Evolutionary conservation across 805 yeast species (phyloP), one percentile per base, ranked within the genome.

Genomic region (Pichia thaimueangensis): DNA sequence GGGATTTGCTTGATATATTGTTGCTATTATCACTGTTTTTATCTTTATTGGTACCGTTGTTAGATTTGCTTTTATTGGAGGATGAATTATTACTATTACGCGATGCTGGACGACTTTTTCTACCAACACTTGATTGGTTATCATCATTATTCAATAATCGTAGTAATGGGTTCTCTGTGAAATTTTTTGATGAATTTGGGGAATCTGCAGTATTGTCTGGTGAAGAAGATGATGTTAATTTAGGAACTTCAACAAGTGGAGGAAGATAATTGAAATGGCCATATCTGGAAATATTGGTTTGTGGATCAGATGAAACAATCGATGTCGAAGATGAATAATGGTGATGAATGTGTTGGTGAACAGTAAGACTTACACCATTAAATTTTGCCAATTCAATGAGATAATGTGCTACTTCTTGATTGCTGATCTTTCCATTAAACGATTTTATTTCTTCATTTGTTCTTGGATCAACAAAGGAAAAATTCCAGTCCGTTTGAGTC

Each of bases 291-390:
- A 78, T 63, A 28, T 73, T 76, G 4, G 77, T 62, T 41, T 77
- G 82, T 5, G 78, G 75, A 41, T 73, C 76, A 17, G 67, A 35
- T 21, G 59, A 41, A 5, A 28, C 30, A 25, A 17, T 38, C 10
- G 64, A 43, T 4, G 64, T 47, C 32, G 70, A 72, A 3, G 76
- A 71, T 7, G 71, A 69, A 60, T 82, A 81, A 60, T 84, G 88
- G 57, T 86, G 86, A 60, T 85, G 91, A 35, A 83, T 79, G 59
- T 86, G 95, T 58, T 87, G 95, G 62, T 87, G 95, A 17, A 87
- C 74, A 4, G 87, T 80, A 12, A 87, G 69, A 35, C 74, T 70
- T 33, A 83, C 63, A 16, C 74, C 70, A 50, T 75, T 70, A 37
- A 64, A 62, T 47, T 73, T 77, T 0, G 89, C 89, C 40, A 79